A percentile compares a stretch with the other conserved stretches of the same genome.
These are phyloP conservation scores for Oryza brachyantha DNA, from an alignment of 176 grass and related monocot species.

Conservation along the genomic window DNA sequence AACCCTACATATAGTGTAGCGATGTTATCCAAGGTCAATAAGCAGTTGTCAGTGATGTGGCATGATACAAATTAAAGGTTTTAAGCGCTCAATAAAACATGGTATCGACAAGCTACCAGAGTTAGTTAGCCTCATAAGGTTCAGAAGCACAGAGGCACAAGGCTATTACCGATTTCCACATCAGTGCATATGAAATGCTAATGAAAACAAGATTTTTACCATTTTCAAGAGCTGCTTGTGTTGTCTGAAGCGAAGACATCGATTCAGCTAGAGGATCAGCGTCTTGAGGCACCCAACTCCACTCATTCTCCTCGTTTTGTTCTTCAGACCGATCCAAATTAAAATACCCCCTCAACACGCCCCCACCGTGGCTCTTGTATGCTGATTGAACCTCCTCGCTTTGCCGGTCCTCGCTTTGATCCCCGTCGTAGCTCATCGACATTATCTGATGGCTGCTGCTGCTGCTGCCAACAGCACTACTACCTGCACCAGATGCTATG, in stretches of 20 bases:
- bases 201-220: constrained; percentile 35
- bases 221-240: constrained; percentile 60
- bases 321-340: constrained; percentile 26
- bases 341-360: constrained; percentile 25
- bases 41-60: not conserved
- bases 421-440: constrained; percentile 34
- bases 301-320: constrained; percentile 49
- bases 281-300: constrained; percentile 44
- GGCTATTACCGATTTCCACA: not conserved
- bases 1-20: not conserved
- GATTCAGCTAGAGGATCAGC: constrained; percentile 57
- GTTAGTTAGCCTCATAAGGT: not conserved
- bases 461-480: constrained; percentile 25
- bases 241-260: constrained; percentile 59
- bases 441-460: constrained; percentile 23
- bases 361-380: constrained; percentile 35
- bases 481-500: constrained; percentile 41
- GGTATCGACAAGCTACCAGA: not conserved
- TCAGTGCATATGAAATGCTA: not conserved
- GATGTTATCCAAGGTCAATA: not conserved
- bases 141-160: constrained; percentile 1
- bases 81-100: not conserved
- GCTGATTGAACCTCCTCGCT: constrained; percentile 58
- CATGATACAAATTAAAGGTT: constrained; percentile 5
- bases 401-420: constrained; percentile 43